phyloP scores from a whole-genome alignment of 352 stramenopile genomes.

The Globisporangium okanoganense region DNA sequence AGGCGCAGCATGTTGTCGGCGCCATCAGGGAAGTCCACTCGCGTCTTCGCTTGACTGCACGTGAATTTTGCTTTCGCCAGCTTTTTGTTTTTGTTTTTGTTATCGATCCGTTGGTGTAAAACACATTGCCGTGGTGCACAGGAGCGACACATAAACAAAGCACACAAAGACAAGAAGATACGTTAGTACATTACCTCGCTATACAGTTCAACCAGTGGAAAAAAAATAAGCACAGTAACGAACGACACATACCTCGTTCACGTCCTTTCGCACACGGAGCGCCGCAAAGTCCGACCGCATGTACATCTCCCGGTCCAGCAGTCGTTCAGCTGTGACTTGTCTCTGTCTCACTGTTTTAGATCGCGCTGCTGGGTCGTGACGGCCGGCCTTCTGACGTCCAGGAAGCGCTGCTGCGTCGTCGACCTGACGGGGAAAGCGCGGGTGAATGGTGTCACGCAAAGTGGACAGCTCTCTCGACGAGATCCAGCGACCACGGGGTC shows the following conservation, averaged over 20 bases:
- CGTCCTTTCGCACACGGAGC: constrained; percentile 79
- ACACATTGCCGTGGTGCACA: neutral
- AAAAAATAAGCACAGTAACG: neutral
- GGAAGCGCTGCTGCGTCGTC: neutral
- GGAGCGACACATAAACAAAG: neutral
- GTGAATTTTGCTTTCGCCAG: constrained; percentile 80
- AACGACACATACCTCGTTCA: constrained; percentile 62
- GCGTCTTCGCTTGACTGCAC: constrained; percentile 69
- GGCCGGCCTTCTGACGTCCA: too few relatives aligned
- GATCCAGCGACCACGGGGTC: too few relatives aligned
- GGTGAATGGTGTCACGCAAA: neutral
- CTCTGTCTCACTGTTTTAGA: neutral
- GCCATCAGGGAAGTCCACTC: constrained; percentile 81
- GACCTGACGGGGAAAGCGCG: neutral
- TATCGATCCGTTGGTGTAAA: too few relatives aligned
- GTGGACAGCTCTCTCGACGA: too few relatives aligned
- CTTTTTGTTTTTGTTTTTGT: too few relatives aligned
- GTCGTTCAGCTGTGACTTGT: neutral
- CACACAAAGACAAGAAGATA: neutral
- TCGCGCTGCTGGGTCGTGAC: too few relatives aligned
- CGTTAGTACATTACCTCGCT: too few relatives aligned
- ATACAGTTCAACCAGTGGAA: neutral
- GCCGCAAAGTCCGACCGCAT: constrained; percentile 78
- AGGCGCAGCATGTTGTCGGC: constrained; percentile 76
- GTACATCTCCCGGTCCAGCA: constrained; percentile 29